Conservation (phyloP, 192 early-diverging fungal genomes). For the Podochytrium sp. region DNA sequence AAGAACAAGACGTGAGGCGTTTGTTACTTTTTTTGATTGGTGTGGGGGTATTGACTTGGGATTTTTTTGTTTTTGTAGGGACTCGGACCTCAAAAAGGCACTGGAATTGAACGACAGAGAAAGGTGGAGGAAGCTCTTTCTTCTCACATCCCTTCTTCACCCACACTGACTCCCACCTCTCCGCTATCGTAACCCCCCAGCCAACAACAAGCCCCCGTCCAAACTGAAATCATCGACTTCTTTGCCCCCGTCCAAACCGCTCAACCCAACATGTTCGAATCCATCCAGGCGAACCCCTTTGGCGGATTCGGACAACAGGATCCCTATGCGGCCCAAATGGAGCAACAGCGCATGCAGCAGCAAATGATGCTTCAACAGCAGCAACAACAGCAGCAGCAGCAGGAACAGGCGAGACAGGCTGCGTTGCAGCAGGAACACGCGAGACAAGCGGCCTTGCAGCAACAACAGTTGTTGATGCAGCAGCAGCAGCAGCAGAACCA, state of each 20-base stretch:
- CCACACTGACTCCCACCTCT: slow-evolving; percentile 1
- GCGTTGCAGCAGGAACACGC: slow-evolving; percentile 37
- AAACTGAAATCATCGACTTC: slow-evolving; percentile 53
- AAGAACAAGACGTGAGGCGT: slow-evolving; percentile 25
- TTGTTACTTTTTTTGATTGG: background rate
- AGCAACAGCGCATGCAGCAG: slow-evolving; percentile 44
- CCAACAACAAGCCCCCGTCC: background rate
- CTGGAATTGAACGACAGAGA: slow-evolving; percentile 52
- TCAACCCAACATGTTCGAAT: slow-evolving; percentile 23
- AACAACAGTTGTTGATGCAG: slow-evolving; percentile 34
- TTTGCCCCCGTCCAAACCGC: slow-evolving; percentile 44
- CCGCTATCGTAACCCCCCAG: background rate
- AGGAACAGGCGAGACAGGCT: slow-evolving; percentile 35
- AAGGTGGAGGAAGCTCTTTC: slow-evolving; percentile 9
- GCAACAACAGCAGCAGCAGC: slow-evolving; percentile 47
- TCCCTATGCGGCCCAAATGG: slow-evolving; percentile 33
- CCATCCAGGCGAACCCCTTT: slow-evolving; percentile 9
- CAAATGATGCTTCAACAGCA: slow-evolving; percentile 38
- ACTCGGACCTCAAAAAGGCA: slow-evolving; percentile 48
- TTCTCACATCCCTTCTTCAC: background rate
- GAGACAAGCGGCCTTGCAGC: slow-evolving; percentile 26
- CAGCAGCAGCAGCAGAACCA: slow-evolving; percentile 22
- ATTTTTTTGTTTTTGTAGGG: background rate
- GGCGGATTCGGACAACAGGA: slow-evolving; percentile 34
- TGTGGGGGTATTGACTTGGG: background rate